Base-by-base conservation (phyloP, 306 rosid species). In the Fragaria nilgerrensis region DNA sequence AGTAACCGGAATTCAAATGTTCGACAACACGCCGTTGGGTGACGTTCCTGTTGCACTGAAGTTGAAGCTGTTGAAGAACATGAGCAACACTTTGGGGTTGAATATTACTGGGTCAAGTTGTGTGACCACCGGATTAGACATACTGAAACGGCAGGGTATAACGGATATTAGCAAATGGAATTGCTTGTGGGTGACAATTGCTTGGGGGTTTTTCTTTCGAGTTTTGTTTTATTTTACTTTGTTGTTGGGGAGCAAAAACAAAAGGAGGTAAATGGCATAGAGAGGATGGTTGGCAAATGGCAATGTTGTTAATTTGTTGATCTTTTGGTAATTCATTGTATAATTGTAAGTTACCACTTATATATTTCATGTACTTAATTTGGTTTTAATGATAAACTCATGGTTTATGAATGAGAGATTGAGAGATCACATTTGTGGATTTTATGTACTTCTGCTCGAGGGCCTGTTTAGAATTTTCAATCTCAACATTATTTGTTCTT, bases 191-290 rank as follows among this genome's bases (percentile, higher is more conserved):
- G 64, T 94, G 13, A 90, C 92, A 0, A 2, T 92, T 27, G 97
- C 98, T 11, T 90, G 90, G 95, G 98, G 98, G 0, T 92, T 94
- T 65, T 83, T 94, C 84, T 94, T 92, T 56, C 88, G 98, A 7
- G 67, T 94, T 73, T 82, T 94, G 19, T 94, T 94, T 84, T 94
- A 94, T 70, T 44, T 90, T 73, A 53, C 89, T 0, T 52, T 94
- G 56, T 76, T 90, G 68, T 65, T 90, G 27, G 95, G 98, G 1
- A 92, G 97, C 85, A 94, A 82, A 82, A 94, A 92, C 66, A 94
- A 86, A 85, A 86, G 98, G 71, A 80, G 72, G 2, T 92, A 78
- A 78, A 82, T 16, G 20, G 22, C 3, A 2, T 56, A 19, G 25
- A 47, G 47, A 27, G 43, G 15, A 62, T 25, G 7, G 43, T 65